These are phyloP conservation scores for Tolypocladium tropicale DNA, from an alignment of 2,329 filamentous ascomycete species.

Conservation along the genomic window DNA sequence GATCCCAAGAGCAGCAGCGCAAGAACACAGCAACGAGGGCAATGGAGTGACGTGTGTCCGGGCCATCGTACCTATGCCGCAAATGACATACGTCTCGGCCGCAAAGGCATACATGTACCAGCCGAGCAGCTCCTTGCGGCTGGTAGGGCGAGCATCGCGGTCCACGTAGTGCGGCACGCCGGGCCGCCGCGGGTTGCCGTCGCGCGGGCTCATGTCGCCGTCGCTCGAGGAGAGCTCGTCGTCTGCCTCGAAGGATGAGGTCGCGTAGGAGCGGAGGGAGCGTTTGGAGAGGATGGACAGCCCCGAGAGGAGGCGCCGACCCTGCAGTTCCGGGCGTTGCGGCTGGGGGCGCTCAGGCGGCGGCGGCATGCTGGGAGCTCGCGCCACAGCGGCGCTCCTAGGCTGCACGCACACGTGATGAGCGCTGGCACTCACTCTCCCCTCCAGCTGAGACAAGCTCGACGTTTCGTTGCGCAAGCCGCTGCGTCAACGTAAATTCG, in stretches of 20 bases:
- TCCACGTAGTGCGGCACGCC: slow-evolving; percentile 53
- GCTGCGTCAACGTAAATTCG: not conserved
- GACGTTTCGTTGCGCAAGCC: too few species aligned
- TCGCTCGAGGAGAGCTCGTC: slow-evolving; percentile 48
- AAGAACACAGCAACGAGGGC: too few species aligned
- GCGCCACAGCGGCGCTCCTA: too few species aligned
- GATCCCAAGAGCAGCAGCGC: too few species aligned
- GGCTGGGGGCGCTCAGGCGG: slow-evolving; percentile 6
- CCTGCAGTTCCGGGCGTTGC: slow-evolving; percentile 30
- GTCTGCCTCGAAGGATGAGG: slow-evolving; percentile 58
- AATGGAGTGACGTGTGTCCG: too few species aligned
- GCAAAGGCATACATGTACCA: slow-evolving; percentile 98
- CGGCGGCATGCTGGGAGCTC: slow-evolving; percentile 4
- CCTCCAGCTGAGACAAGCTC: too few species aligned
- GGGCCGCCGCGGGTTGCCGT: slow-evolving; percentile 15
- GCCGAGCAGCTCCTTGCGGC: slow-evolving; percentile 73
- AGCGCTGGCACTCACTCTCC: not conserved
- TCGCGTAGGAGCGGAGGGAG: slow-evolving; percentile 44
- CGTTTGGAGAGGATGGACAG: slow-evolving; percentile 42
- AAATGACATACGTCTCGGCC: slow-evolving; percentile 92
- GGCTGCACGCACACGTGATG: not conserved
- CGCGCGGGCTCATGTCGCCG: slow-evolving; percentile 23
- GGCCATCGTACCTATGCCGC: slow-evolving; percentile 51
- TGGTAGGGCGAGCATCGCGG: slow-evolving; percentile 84
- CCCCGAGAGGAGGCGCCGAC: slow-evolving; percentile 34